phyloP scores from a whole-genome alignment of 2,329 filamentous ascomycete genomes.

The Pseudocercospora musae region DNA sequence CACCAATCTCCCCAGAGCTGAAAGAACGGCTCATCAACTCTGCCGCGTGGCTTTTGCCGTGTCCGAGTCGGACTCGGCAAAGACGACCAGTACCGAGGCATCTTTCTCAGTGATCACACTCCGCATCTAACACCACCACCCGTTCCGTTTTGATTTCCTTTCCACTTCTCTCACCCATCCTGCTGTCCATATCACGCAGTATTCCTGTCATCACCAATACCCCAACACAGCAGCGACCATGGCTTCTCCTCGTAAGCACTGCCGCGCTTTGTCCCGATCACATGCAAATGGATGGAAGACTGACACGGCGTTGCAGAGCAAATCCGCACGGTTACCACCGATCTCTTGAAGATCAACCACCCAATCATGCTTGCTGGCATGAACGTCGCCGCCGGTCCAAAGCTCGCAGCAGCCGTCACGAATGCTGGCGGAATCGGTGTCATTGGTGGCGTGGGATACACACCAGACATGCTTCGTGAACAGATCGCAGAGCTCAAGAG shows the following conservation, averaged over 20 bases:
- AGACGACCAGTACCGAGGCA: background rate
- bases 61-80: background rate
- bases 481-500: constrained; percentile 93
- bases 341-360: constrained; percentile 97
- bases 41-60: background rate
- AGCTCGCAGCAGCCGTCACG: constrained; percentile 92
- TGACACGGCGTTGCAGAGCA: constrained; percentile 58
- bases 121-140: background rate
- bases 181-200: background rate
- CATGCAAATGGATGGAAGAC: constrained; percentile 29
- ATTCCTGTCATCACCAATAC: background rate
- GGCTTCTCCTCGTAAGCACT: constrained; percentile 71
- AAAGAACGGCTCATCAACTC: background rate
- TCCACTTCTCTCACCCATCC: constrained; percentile 4
- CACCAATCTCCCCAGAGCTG: background rate
- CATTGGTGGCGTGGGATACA: constrained; percentile 93
- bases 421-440: constrained; percentile 96
- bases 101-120: background rate
- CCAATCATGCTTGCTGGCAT: constrained; percentile 94
- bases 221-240: constrained; percentile 46
- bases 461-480: constrained; percentile 92
- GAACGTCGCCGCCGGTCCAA: constrained; percentile 97
- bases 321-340: constrained; percentile 87
- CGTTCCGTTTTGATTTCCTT: background rate
- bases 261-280: constrained; percentile 14